Conservation (phyloP, 2,329 filamentous ascomycete genomes). For the Cladorrhinum sp. region DNA sequence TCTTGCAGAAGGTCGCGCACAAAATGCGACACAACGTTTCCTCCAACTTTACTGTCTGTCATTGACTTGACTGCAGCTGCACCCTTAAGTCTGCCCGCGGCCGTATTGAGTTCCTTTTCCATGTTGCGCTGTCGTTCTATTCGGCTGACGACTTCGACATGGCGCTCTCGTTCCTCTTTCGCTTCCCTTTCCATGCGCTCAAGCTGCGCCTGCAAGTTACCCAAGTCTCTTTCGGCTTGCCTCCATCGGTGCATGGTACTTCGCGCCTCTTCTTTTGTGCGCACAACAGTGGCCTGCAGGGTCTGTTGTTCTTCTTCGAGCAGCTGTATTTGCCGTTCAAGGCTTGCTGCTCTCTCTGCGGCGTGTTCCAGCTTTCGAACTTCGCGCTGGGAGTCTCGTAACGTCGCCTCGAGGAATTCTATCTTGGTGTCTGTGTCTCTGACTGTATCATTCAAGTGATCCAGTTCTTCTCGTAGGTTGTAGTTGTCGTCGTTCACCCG, state of each 20-base stretch:
- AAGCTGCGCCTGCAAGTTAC: conserved; percentile 79
- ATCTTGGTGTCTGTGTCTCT: conserved; percentile 77
- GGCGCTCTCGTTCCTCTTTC: conserved; percentile 73
- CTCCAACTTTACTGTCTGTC: conserved; percentile 55
- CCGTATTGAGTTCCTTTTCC: conserved; percentile 76
- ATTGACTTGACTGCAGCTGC: conserved; percentile 70
- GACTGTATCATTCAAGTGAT: conserved; percentile 75
- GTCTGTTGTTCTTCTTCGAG: conserved; percentile 79
- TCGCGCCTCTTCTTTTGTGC: conserved; percentile 70
- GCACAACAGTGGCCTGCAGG: conserved; percentile 64
- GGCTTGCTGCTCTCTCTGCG: conserved; percentile 68
- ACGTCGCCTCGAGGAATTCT: conserved; percentile 69
- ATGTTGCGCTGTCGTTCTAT: conserved; percentile 82
- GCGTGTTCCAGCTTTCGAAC: conserved; percentile 71
- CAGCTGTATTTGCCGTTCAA: conserved; percentile 75
- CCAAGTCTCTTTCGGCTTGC: conserved; percentile 75
- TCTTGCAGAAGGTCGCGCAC: conserved; percentile 94
- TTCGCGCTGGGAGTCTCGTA: conserved; percentile 75
- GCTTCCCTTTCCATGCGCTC: conserved; percentile 85
- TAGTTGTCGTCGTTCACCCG: conserved; percentile 80
- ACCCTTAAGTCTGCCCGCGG: conserved; percentile 76
- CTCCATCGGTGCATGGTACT: conserved; percentile 80
- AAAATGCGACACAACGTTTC: conserved; percentile 85
- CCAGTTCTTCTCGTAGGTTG: conserved; percentile 75
- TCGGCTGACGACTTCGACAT: conserved; percentile 74